phyloP scores from a whole-genome alignment of 441 rosid genomes.

The Mallotus repandus region DNA sequence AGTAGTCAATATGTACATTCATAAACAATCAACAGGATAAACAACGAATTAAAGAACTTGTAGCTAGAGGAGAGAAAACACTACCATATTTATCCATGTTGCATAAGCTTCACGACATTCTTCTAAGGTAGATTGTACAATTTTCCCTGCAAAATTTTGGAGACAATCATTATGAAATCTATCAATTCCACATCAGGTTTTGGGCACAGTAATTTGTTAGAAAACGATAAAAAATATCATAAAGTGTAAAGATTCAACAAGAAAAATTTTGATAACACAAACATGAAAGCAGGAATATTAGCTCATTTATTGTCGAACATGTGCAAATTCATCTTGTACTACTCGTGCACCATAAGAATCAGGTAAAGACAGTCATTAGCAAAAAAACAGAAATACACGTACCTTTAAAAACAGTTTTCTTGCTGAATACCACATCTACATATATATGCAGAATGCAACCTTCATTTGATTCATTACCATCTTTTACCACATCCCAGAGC shows the following conservation, averaged over 20 bases:
- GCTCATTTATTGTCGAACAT: not conserved
- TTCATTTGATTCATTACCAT: constrained; percentile 51
- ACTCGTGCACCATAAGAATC: not conserved
- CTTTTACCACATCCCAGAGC: constrained; percentile 73
- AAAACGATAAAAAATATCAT: not conserved
- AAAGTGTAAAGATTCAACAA: not conserved
- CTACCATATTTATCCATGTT: constrained; percentile 72
- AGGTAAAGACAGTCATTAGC: not conserved
- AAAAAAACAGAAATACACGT: constrained; percentile 14
- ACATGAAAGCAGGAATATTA: not conserved
- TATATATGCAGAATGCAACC: constrained; percentile 68
- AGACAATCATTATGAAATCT: not conserved
- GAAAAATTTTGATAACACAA: not conserved
- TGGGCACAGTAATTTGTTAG: not conserved
- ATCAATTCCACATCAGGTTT: constrained; percentile 18
- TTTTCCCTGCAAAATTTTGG: constrained; percentile 55
- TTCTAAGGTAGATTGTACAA: constrained; percentile 85
- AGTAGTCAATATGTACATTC: too few relatives aligned
- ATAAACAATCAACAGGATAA: constrained; percentile 1
- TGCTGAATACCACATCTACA: constrained; percentile 76
- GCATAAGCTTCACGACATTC: constrained; percentile 88
- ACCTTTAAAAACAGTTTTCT: constrained; percentile 95
- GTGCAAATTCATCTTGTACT: not conserved
- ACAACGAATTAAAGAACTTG: constrained; percentile 10
- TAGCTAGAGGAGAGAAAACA: constrained; percentile 3